Percentiles rank a stretch among this genome's conserved stretches.
These are phyloP conservation scores for Scytalidium lignicola DNA, from an alignment of 2,329 filamentous ascomycete species.

Conservation along the genomic window DNA sequence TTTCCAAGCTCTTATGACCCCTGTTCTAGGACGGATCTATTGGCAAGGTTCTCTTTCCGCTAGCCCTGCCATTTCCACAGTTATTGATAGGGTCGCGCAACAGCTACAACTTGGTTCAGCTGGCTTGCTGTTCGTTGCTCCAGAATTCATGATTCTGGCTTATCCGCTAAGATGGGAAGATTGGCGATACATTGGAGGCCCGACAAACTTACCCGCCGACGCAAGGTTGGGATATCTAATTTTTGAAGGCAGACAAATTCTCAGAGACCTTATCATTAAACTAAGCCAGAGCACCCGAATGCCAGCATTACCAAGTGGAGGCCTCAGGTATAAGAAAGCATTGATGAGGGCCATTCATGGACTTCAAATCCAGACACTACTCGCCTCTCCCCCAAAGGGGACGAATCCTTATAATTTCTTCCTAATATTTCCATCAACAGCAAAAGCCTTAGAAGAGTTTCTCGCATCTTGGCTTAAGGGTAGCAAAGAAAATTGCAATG, in stretches of 20 bases:
- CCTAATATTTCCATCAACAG: conserved; percentile 42
- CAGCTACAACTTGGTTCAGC: conserved; percentile 13
- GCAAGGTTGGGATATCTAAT: conserved; percentile 19
- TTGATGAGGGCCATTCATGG: conserved; percentile 15
- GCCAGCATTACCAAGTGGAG: neutral
- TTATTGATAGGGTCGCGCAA: conserved; percentile 13
- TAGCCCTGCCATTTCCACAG: too few relatives aligned
- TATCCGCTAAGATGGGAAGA: conserved; percentile 21
- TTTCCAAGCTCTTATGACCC: conserved; percentile 11
- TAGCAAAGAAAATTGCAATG: conserved; percentile 34
- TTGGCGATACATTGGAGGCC: conserved; percentile 23
- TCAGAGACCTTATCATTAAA: neutral
- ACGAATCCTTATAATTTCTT: conserved; percentile 34
- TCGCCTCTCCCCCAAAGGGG: conserved; percentile 7
- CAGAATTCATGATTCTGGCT: conserved; percentile 17
- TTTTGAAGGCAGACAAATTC: conserved; percentile 10
- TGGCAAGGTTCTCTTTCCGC: conserved; percentile 12
- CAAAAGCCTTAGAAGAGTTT: conserved; percentile 29
- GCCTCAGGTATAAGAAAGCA: conserved; percentile 7
- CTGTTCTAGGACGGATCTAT: conserved; percentile 3
- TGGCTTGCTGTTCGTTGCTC: conserved; percentile 15
- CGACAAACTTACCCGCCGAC: conserved; percentile 1
- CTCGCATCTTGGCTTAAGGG: conserved; percentile 41
- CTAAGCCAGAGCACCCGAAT: neutral
- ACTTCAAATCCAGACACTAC: conserved; percentile 15